A percentile compares a stretch with the other conserved stretches of the same genome.
Conservation (phyloP, 768 basidiomycete genomes). For the Amanita pseudoporphyria region DNA sequence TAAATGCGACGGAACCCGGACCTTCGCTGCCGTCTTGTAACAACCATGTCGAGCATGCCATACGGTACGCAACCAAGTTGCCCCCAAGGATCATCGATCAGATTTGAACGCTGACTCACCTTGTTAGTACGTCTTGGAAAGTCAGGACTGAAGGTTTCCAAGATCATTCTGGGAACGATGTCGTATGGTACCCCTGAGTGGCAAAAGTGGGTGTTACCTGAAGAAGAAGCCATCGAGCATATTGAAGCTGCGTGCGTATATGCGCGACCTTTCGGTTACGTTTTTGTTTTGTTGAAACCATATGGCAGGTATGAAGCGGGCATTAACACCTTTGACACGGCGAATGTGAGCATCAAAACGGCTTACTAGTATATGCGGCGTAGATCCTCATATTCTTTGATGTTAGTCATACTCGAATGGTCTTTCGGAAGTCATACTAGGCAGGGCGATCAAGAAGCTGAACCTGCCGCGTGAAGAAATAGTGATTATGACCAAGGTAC, state of each 20-base stretch:
- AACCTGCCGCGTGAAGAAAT: slow-evolving; percentile 65
- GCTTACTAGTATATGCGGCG: neutral
- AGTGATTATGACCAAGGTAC: slow-evolving; percentile 64
- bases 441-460: slow-evolving; percentile 60
- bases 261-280: too few relatives aligned
- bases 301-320: slow-evolving; percentile 45
- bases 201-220: neutral
- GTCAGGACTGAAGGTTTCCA: neutral
- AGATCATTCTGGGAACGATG: neutral
- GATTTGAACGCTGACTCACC: neutral
- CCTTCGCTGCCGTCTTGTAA: too few relatives aligned
- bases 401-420: slow-evolving; percentile 56
- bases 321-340: slow-evolving; percentile 54
- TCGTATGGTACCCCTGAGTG: neutral
- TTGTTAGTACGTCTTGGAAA: neutral
- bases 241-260: neutral
- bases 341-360: slow-evolving; percentile 26
- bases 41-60: slow-evolving; percentile 2
- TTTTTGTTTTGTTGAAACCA: neutral
- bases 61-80: neutral
- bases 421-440: slow-evolving; percentile 54
- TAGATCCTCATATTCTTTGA: neutral
- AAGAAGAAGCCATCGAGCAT: neutral
- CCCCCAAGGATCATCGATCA: neutral
- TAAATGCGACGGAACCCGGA: too few relatives aligned